Evolutionary conservation across 2,329 filamentous ascomycete genomes (phyloP).

Genomic region (Aspergillus sp.): DNA sequence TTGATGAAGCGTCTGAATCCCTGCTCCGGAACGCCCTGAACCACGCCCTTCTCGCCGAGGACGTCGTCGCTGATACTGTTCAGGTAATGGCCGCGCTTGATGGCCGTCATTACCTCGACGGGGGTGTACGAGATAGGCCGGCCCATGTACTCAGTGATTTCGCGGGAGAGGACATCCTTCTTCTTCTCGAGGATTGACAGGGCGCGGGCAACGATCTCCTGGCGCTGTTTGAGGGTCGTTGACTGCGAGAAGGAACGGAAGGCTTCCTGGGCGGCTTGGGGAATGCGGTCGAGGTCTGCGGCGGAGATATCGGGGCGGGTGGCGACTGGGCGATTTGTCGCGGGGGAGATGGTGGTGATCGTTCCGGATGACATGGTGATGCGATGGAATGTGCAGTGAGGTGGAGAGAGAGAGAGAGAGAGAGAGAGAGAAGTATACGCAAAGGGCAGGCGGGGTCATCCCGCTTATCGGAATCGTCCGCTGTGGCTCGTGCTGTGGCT

Average conservation of each 20-base stretch:
- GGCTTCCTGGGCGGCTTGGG: constrained; percentile 60
- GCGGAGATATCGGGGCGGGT: constrained; percentile 66
- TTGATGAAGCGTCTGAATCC: constrained; percentile 86
- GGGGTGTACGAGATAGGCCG: constrained; percentile 79
- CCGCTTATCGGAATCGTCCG: too few species aligned
- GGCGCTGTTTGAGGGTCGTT: constrained; percentile 63
- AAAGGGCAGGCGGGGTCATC: too few species aligned
- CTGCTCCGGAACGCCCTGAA: constrained; percentile 70
- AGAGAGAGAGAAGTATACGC: too few species aligned
- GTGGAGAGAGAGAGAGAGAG: too few species aligned
- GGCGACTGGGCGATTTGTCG: constrained; percentile 74
- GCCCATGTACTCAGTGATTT: constrained; percentile 92
- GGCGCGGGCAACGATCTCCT: constrained; percentile 72
- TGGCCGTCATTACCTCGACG: constrained; percentile 74
- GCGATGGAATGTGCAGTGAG: too few species aligned
- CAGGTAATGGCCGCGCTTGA: constrained; percentile 77
- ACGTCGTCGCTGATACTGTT: constrained; percentile 72
- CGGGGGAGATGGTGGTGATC: constrained; percentile 76
- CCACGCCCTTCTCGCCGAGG: constrained; percentile 54
- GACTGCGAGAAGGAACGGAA: constrained; percentile 72
- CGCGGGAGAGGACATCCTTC: constrained; percentile 70
- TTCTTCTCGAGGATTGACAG: constrained; percentile 59
- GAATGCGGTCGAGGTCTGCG: constrained; percentile 61
- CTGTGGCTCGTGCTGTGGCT: too few species aligned
- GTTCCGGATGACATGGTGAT: constrained; percentile 46